Evolutionary conservation across 768 basidiomycete species (phyloP).

Genomic region (Mycena amicta): DNA sequence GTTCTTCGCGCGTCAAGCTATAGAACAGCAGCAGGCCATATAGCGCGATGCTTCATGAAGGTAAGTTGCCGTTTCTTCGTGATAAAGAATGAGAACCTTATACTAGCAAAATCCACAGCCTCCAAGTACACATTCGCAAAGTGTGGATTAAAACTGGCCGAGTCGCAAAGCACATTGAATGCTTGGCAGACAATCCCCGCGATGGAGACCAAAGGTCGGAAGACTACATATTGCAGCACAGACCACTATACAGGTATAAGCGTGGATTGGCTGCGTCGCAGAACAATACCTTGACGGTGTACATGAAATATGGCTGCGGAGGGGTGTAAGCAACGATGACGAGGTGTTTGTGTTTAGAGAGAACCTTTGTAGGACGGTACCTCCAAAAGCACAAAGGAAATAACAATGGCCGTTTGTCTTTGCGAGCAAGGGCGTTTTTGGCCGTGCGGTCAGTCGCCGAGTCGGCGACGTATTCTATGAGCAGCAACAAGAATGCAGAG

Average conservation of each 20-base stretch:
- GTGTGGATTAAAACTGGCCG: slow-evolving; percentile 56
- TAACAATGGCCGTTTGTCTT: slow-evolving; percentile 76
- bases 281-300: slow-evolving; percentile 69
- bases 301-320: slow-evolving; percentile 85
- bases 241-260: slow-evolving; percentile 58
- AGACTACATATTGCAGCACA: slow-evolving; percentile 86
- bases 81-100: slow-evolving; percentile 50
- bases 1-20: slow-evolving; percentile 76
- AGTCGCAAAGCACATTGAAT: slow-evolving; percentile 68
- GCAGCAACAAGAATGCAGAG: slow-evolving; percentile 77
- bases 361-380: slow-evolving; percentile 78
- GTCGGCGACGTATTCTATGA: slow-evolving; percentile 83
- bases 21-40: slow-evolving; percentile 88
- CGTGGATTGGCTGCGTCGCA: not conserved
- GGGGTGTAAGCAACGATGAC: too few species aligned
- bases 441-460: slow-evolving; percentile 65
- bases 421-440: slow-evolving; percentile 69
- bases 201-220: slow-evolving; percentile 69
- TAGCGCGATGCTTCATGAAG: slow-evolving; percentile 71
- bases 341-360: too few species aligned
- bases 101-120: slow-evolving; percentile 77
- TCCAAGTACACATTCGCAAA: slow-evolving; percentile 75
- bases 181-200: slow-evolving; percentile 79
- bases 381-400: slow-evolving; percentile 82
- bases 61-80: not conserved